These are phyloP conservation scores for Claviceps sp. DNA, from an alignment of 2,329 filamentous ascomycete genomes.

Conservation along the genomic window DNA sequence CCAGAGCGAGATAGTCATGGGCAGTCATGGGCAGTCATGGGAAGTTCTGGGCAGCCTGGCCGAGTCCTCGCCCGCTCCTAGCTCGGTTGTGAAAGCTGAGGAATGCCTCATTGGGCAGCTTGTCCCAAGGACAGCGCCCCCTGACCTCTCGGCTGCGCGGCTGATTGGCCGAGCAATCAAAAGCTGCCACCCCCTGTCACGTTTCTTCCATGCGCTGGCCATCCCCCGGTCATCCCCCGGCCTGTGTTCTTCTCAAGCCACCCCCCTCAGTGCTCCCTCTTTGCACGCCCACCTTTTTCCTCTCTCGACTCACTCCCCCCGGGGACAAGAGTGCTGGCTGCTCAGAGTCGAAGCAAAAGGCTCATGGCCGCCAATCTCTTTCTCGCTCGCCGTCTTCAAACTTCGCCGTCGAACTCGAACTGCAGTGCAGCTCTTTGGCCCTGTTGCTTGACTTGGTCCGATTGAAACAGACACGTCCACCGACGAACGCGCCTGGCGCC, in stretches of 20 bases:
- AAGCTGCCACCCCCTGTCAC: slow-evolving; percentile 33
- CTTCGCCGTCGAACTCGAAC: neutral
- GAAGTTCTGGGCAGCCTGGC: slow-evolving; percentile 19
- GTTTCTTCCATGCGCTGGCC: slow-evolving; percentile 37
- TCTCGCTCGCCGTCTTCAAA: neutral
- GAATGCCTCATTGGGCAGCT: slow-evolving; percentile 37
- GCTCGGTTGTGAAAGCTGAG: slow-evolving; percentile 29
- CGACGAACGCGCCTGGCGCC: neutral
- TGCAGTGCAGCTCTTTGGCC: neutral
- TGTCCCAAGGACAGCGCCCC: slow-evolving; percentile 20
- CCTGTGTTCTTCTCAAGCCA: slow-evolving; percentile 12
- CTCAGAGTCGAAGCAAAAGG: slow-evolving; percentile 5
- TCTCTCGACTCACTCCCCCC: neutral
- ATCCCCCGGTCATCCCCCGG: slow-evolving; percentile 16
- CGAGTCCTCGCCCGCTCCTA: slow-evolving; percentile 28
- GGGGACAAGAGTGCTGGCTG: slow-evolving; percentile 4
- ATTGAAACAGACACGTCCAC: neutral
- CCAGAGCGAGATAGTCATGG: neutral
- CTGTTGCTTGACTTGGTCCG: neutral
- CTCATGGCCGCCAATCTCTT: slow-evolving; percentile 3
- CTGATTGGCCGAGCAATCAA: slow-evolving; percentile 40
- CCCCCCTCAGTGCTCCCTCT: slow-evolving; percentile 7
- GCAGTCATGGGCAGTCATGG: slow-evolving; percentile 1
- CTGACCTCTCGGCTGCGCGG: slow-evolving; percentile 22
- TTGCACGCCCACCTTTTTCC: neutral